Base-by-base conservation (phyloP, 129 eudicot species). In the Helichrysum umbraculigerum region DNA sequence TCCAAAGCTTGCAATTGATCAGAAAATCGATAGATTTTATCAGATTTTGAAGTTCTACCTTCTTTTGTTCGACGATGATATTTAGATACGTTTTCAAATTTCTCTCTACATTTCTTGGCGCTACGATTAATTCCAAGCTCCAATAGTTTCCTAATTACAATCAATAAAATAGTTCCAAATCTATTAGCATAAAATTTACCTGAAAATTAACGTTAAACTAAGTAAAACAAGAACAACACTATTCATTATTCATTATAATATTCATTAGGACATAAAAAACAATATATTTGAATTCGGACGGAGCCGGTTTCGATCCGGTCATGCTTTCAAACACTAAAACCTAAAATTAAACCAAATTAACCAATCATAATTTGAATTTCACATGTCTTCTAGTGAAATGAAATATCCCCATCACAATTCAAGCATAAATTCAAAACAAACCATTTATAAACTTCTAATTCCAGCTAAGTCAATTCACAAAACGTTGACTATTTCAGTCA, bases 91-190 rank as follows among this genome's bases (percentile, higher is more conserved):
- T 73, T 84, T 58, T 84, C 87, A 61, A 84, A 84, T 35, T 84
- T 84, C 75, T 85, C 88, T 56, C 79, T 81, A 78, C 88, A 85
- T 74, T 85, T 85, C 78, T 81, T 85, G 25, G 83, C 88, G 33
- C 81, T 85, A 39, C 85, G 75, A 41, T 81, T 66, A 47, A 50
- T 77, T 50, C 86, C 88, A 17, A 81, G 74, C 72, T 69, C 86
- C 7, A 74, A 70, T 68, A 85, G 60, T 34, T 85, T 85, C 81
- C 86, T 85, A 65, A 47, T 47, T 32, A 17, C 12, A 32, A 61
- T 42, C 25, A 74, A 29, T 1, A 4, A 34, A 50, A 15, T 20
- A 39, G 7, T 33, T 15, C 33, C 69, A n/a, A 25, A 66, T 58
- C 41, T 71, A 79, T 50, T 44, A 58, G 37, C 70, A 70, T 33